Evolutionary conservation across 257 asterid genomes (phyloP).

Genomic region (Nicotiana obtusifolia): DNA sequence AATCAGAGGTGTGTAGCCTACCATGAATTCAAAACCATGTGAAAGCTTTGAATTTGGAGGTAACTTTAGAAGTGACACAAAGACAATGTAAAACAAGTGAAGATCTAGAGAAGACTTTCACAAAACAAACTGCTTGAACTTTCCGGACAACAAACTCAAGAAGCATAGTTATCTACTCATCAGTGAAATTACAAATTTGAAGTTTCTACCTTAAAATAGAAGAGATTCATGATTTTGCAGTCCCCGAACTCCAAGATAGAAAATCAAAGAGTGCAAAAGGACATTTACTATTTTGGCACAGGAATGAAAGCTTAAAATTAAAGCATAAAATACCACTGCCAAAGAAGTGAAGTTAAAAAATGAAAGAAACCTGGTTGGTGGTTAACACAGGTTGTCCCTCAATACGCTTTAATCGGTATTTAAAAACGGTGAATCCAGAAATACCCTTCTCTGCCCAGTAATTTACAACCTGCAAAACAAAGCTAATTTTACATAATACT

Average conservation of each 20-base stretch:
- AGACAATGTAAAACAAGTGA: neutral
- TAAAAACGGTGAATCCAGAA: conserved; percentile 79
- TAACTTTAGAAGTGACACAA: neutral
- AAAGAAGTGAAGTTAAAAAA: neutral
- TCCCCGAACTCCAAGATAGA: neutral
- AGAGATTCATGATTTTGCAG: neutral
- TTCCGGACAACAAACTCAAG: neutral
- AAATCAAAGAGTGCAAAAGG: neutral
- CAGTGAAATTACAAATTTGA: neutral
- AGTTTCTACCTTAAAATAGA: neutral
- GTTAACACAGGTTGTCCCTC: conserved; percentile 81
- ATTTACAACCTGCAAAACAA: conserved; percentile 48
- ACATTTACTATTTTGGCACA: neutral
- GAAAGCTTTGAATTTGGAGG: neutral
- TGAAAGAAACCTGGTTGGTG: conserved; percentile 55
- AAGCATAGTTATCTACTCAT: neutral
- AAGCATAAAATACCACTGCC: neutral
- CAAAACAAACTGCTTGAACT: neutral
- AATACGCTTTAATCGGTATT: conserved; percentile 58
- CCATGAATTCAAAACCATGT: neutral
- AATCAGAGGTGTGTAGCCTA: neutral
- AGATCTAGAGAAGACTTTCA: neutral
- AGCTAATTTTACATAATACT: neutral
- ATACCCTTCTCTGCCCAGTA: conserved; percentile 89
- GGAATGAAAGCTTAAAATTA: neutral